Percentiles rank a stretch among this genome's conserved stretches.
Conservation (phyloP, 768 basidiomycete species). For the Calocera viscosa region DNA sequence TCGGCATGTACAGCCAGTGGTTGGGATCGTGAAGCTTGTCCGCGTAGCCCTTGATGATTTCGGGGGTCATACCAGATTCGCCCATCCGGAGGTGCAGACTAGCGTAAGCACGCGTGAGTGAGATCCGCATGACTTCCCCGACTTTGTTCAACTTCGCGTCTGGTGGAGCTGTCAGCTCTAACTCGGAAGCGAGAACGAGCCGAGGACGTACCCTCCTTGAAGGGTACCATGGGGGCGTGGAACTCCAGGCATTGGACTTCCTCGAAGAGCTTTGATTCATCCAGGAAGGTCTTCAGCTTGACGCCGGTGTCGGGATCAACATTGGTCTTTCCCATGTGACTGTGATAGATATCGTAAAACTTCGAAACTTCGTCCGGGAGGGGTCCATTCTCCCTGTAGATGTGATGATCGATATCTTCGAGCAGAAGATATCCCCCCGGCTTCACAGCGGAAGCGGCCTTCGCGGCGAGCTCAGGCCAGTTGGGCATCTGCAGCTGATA, state of each 20-base stretch:
- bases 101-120: neutral
- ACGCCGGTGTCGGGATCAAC: neutral
- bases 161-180: neutral
- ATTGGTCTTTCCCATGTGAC: neutral
- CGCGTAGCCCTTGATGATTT: neutral
- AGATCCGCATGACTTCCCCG: conserved; percentile 1
- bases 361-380: neutral
- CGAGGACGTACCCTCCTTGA: neutral
- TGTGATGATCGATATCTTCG: conserved; percentile 17
- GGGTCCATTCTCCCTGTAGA: neutral
- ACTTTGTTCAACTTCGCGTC: neutral
- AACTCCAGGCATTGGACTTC: conserved; percentile 4
- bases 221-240: neutral
- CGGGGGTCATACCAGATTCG: neutral
- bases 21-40: neutral
- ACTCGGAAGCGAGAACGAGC: neutral
- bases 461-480: conserved; percentile 1
- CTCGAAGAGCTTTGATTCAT: neutral
- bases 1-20: neutral
- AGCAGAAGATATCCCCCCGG: conserved; percentile 23
- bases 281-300: neutral
- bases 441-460: conserved; percentile 17
- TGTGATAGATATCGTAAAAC: conserved; percentile 3
- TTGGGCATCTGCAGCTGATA: neutral
- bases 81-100: conserved; percentile 1